Conservation (phyloP, 768 basidiomycete genomes). For the Symmetrospora coprosmae region DNA sequence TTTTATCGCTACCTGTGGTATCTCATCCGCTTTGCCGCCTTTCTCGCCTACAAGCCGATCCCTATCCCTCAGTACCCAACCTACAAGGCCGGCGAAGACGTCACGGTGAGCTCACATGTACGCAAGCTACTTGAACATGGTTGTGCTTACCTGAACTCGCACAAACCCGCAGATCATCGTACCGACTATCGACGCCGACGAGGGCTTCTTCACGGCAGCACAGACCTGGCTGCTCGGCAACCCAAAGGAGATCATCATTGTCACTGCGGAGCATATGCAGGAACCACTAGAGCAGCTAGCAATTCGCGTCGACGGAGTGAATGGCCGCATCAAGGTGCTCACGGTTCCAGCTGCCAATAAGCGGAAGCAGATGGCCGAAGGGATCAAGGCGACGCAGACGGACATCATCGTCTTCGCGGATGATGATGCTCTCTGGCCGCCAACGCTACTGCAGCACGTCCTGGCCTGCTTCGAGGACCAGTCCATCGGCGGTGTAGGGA, state of each 20-base stretch:
- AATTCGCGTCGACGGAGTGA: constrained; percentile 52
- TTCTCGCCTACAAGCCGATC: constrained; percentile 67
- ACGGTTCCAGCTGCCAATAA: constrained; percentile 56
- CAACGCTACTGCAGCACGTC: constrained; percentile 71
- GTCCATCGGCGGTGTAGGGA: constrained; percentile 81
- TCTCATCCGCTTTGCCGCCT: constrained; percentile 66
- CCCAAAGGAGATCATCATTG: constrained; percentile 66
- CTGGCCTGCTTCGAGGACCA: constrained; percentile 91
- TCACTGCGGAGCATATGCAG: constrained; percentile 77
- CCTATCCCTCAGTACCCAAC: constrained; percentile 81
- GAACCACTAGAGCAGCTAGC: constrained; percentile 79
- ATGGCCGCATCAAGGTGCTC: constrained; percentile 25
- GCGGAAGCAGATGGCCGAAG: constrained; percentile 82
- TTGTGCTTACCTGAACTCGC: neutral
- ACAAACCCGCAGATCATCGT: constrained; percentile 58
- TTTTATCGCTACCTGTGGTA: constrained; percentile 94
- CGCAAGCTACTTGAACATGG: neutral
- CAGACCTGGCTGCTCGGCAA: constrained; percentile 81
- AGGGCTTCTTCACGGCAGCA: constrained; percentile 87
- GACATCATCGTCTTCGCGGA: constrained; percentile 67
- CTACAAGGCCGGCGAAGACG: constrained; percentile 77
- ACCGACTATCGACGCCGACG: constrained; percentile 87
- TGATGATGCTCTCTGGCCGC: constrained; percentile 91
- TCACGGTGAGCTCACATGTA: constrained; percentile 43
- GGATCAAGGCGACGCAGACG: constrained; percentile 75